phyloP scores from a whole-genome alignment of 2,329 filamentous ascomycete genomes.

The Volutella citrinella region DNA sequence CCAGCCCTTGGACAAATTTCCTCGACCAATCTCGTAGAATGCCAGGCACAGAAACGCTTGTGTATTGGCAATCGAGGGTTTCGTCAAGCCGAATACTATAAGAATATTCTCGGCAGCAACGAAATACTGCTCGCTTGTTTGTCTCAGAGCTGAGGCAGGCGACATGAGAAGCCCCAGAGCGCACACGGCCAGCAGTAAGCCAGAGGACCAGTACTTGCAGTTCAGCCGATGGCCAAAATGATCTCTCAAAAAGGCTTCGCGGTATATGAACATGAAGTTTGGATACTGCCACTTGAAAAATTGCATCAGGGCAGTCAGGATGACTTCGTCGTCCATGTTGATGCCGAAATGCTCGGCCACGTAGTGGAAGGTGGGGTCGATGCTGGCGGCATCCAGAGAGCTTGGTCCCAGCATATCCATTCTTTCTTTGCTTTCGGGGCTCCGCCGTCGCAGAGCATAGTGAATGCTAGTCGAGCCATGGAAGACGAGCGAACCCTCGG shows the following conservation, averaged over 20 bases:
- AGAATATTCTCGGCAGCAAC: slow-evolving; percentile 23
- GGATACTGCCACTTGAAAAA: slow-evolving; percentile 30
- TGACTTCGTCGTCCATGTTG: slow-evolving; percentile 16
- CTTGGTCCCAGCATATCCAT: slow-evolving; percentile 6
- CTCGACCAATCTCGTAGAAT: slow-evolving; percentile 26
- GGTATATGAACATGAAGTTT: slow-evolving; percentile 30
- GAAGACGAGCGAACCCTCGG: slow-evolving; percentile 13
- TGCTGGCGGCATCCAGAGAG: neutral
- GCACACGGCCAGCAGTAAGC: slow-evolving; percentile 21
- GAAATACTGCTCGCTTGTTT: slow-evolving; percentile 17
- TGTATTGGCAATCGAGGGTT: slow-evolving; percentile 19
- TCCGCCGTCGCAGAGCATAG: too few species aligned
- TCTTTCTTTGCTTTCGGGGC: too few species aligned
- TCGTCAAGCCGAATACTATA: slow-evolving; percentile 19
- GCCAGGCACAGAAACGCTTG: slow-evolving; percentile 26
- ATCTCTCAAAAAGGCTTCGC: slow-evolving; percentile 25
- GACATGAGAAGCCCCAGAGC: slow-evolving; percentile 20
- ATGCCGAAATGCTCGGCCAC: slow-evolving; percentile 22
- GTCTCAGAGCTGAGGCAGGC: slow-evolving; percentile 5
- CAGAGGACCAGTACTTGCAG: slow-evolving; percentile 27
- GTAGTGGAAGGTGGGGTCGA: slow-evolving; percentile 13
- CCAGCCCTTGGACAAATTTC: slow-evolving; percentile 28
- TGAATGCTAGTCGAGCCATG: slow-evolving; percentile 26
- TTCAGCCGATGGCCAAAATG: slow-evolving; percentile 14
- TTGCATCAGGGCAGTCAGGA: slow-evolving; percentile 16